Percentiles rank a stretch among this genome's conserved stretches.
phyloP scores from a whole-genome alignment of 352 stramenopile genomes.

The Hyaloperonospora brassicae region DNA sequence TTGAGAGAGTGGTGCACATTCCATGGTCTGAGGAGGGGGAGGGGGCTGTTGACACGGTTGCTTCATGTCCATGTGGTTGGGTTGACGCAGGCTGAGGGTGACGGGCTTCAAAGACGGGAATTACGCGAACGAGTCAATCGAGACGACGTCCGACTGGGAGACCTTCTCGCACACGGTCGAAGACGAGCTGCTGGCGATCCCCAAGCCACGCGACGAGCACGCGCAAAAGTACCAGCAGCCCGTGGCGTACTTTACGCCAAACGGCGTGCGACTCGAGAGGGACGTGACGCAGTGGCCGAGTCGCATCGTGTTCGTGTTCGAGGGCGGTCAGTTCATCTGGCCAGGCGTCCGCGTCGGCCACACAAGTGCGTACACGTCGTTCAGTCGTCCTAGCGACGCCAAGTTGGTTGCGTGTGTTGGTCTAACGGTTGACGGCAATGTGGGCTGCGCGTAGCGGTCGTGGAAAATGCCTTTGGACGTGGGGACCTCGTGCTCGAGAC shows the following conservation, averaged over 20 bases:
- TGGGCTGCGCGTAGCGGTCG: slow-evolving; percentile 21
- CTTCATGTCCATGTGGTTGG: background rate
- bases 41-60: background rate
- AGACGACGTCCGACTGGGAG: slow-evolving; percentile 32
- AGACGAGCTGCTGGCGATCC: slow-evolving; percentile 33
- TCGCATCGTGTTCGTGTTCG: slow-evolving; percentile 61
- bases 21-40: background rate
- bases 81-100: slow-evolving; percentile 28
- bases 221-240: slow-evolving; percentile 55
- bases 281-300: slow-evolving; percentile 34
- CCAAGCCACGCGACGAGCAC: slow-evolving; percentile 16
- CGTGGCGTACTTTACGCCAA: slow-evolving; percentile 52
- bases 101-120: slow-evolving; percentile 60
- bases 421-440: slow-evolving; percentile 3
- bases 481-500: slow-evolving; percentile 51
- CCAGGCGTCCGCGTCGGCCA: slow-evolving; percentile 55
- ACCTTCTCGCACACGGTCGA: slow-evolving; percentile 33
- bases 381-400: background rate
- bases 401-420: background rate
- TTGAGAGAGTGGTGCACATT: no score
- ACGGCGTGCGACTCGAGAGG: slow-evolving; percentile 40
- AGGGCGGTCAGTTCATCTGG: slow-evolving; percentile 73
- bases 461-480: slow-evolving; percentile 36
- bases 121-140: slow-evolving; percentile 15
- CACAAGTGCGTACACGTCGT: slow-evolving; percentile 40